Evolutionary conservation across 345 rosid species (phyloP).

Genomic region (Isatis tinctoria): DNA sequence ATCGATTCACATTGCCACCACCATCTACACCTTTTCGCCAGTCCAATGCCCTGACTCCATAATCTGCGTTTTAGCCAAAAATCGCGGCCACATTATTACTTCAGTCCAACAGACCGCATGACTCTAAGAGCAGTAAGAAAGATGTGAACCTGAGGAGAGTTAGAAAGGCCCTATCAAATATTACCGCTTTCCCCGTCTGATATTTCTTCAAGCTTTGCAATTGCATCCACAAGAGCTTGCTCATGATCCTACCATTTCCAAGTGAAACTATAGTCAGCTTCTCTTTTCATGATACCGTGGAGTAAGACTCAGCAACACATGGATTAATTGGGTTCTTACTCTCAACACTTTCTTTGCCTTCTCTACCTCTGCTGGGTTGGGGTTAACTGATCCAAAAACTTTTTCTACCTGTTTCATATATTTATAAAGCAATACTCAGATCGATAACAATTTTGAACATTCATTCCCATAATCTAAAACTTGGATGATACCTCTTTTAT

Average conservation of each 20-base stretch:
- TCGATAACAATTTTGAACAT: background rate
- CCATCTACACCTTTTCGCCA: conserved; percentile 24
- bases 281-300: background rate
- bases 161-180: conserved; percentile 17
- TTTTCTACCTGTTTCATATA: conserved; percentile 67
- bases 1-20: conserved; percentile 9
- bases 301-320: background rate
- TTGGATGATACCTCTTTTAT: conserved; percentile 67
- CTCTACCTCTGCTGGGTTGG: conserved; percentile 69
- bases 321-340: conserved; percentile 39
- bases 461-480: background rate
- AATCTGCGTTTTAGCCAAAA: conserved; percentile 16
- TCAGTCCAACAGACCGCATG: conserved; percentile 1
- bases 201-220: conserved; percentile 86
- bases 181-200: conserved; percentile 99
- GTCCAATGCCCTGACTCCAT: conserved; percentile 18
- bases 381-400: conserved; percentile 61
- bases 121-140: background rate
- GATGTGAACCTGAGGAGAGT: conserved; percentile 24
- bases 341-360: conserved; percentile 82
- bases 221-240: conserved; percentile 83
- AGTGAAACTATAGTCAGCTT: conserved; percentile 1
- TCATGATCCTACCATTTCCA: conserved; percentile 69
- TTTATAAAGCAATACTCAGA: background rate
- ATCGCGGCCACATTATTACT: conserved; percentile 2